phyloP scores from a whole-genome alignment of 2,329 filamentous ascomycete genomes.

The Fusarium annulatum region DNA sequence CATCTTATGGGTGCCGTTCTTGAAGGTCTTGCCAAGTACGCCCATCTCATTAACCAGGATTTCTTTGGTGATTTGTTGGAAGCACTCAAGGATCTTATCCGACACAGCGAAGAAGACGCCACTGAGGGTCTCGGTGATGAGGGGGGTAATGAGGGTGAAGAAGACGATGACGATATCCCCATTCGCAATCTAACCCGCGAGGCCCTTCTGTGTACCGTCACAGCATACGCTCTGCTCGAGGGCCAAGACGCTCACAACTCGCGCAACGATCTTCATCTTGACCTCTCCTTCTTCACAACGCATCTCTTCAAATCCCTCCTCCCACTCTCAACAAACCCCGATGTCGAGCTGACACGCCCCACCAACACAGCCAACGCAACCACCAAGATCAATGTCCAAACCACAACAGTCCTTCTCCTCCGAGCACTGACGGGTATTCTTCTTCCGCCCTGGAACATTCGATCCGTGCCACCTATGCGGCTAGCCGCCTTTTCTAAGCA shows the following conservation, averaged over 20 bases:
- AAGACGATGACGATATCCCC: constrained; percentile 58
- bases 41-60: constrained; percentile 97
- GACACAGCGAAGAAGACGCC: constrained; percentile 72
- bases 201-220: constrained; percentile 92
- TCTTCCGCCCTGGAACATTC: constrained; percentile 77
- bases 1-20: constrained; percentile 96
- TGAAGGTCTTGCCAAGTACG: constrained; percentile 92
- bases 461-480: constrained; percentile 81
- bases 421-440: constrained; percentile 86
- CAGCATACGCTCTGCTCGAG: constrained; percentile 93
- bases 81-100: constrained; percentile 91
- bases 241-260: constrained; percentile 93
- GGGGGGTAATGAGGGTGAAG: constrained; percentile 59
- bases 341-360: constrained; percentile 80
- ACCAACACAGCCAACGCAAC: constrained; percentile 55
- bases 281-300: constrained; percentile 94
- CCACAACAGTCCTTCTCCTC: constrained; percentile 90
- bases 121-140: constrained; percentile 57
- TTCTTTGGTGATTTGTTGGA: constrained; percentile 98
- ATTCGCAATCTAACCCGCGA: constrained; percentile 84
- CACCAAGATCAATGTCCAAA: constrained; percentile 90
- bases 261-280: constrained; percentile 82
- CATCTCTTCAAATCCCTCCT: constrained; percentile 91
- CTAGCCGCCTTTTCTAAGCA: constrained; percentile 96
- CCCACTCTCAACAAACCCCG: constrained; percentile 80